phyloP scores from a whole-genome alignment of 2,329 filamentous ascomycete genomes.

The Rutstroemia sp. region DNA sequence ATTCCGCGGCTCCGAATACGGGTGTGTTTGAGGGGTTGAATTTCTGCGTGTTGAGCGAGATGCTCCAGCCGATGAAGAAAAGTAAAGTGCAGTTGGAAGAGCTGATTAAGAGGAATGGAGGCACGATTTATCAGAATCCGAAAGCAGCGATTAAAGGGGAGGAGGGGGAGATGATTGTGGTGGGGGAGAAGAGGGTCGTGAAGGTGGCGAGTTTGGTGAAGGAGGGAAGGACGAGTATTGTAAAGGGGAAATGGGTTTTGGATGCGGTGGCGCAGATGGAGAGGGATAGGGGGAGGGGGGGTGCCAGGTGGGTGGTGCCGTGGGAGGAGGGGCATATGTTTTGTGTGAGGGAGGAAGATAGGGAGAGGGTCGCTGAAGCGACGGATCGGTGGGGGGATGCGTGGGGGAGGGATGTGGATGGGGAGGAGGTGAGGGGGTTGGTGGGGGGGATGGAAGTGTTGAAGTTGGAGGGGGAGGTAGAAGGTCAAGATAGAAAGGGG shows the following conservation, averaged over 20 bases:
- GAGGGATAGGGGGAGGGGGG: conserved; percentile 32
- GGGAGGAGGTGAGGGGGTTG: conserved; percentile 53
- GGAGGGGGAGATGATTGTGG: conserved; percentile 55
- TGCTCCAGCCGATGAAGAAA: conserved; percentile 60
- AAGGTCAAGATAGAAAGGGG: conserved; percentile 39
- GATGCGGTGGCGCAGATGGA: conserved; percentile 54
- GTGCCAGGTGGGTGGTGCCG: conserved; percentile 50
- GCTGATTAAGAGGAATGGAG: conserved; percentile 77
- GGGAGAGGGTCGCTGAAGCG: conserved; percentile 48
- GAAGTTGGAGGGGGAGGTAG: background rate
- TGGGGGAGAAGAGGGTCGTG: conserved; percentile 74
- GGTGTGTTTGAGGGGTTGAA: conserved; percentile 67
- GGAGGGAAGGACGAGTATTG: conserved; percentile 59
- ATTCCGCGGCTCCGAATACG: conserved; percentile 50
- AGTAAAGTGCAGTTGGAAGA: conserved; percentile 73
- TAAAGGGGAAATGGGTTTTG: conserved; percentile 74
- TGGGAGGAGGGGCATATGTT: conserved; percentile 62
- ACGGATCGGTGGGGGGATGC: conserved; percentile 78
- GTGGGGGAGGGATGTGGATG: conserved; percentile 62
- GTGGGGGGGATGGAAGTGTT: conserved; percentile 37
- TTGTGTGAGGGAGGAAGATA: conserved; percentile 51
- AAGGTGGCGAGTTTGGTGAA: conserved; percentile 81
- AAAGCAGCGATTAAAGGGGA: conserved; percentile 32
- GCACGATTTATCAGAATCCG: conserved; percentile 68
- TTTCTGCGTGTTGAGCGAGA: conserved; percentile 80